These are phyloP conservation scores for Solanum hybrid DNA, from an alignment of 305 asterid genomes.

Conservation along the genomic window DNA sequence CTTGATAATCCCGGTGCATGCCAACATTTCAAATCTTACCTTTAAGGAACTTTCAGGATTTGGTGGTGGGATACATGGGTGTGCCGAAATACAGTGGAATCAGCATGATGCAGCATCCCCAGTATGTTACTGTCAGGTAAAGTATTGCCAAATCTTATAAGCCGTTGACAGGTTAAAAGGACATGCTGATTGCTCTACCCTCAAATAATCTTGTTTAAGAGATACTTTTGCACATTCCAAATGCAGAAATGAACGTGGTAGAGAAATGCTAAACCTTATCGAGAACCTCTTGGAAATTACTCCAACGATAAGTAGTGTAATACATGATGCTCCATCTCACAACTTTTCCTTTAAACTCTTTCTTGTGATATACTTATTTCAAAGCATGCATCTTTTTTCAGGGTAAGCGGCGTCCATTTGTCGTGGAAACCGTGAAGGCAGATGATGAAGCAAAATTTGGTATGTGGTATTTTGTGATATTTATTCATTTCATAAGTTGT, in stretches of 20 bases:
- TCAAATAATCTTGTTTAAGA: neutral
- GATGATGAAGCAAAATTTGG: constrained; percentile 89
- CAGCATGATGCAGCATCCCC: constrained; percentile 93
- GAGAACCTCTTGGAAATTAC: constrained; percentile 85
- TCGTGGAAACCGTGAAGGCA: constrained; percentile 88
- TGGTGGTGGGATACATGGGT: constrained; percentile 98
- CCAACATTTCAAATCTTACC: neutral
- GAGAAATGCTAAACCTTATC: constrained; percentile 84
- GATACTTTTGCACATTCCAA: neutral
- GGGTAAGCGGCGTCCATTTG: constrained; percentile 89
- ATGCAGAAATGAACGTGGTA: constrained; percentile 89
- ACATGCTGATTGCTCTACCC: neutral
- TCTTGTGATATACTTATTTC: neutral
- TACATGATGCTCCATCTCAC: constrained; percentile 5
- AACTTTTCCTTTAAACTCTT: neutral
- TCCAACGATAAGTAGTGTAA: constrained; percentile 72
- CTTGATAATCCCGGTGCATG: neutral
- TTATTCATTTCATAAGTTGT: neutral
- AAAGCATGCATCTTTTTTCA: constrained; percentile 15
- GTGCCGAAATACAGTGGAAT: constrained; percentile 83
- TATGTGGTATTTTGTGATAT: constrained; percentile 19
- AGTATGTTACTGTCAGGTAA: constrained; percentile 87
- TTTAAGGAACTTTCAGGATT: constrained; percentile 47
- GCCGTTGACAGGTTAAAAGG: neutral
- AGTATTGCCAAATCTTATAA: constrained; percentile 4